A percentile compares a stretch with the other conserved stretches of the same genome.
These are phyloP conservation scores for Pichia kluyveri DNA, from an alignment of 805 yeast species.

Conservation along the genomic window DNA sequence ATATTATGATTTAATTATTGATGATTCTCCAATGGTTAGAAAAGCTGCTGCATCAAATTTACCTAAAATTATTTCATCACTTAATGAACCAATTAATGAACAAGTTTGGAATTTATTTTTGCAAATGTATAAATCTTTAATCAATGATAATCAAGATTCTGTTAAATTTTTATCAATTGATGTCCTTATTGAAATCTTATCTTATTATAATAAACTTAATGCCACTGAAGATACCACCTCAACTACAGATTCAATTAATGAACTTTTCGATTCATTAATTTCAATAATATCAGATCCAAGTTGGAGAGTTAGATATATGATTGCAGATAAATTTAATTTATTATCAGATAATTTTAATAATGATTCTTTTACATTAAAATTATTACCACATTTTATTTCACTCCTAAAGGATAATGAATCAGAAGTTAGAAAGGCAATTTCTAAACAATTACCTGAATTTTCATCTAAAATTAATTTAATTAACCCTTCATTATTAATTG, in stretches of 20 bases:
- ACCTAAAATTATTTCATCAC: constrained; percentile 61
- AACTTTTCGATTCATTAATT: constrained; percentile 55
- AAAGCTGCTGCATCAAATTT: constrained; percentile 85
- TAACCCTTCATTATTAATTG: constrained; percentile 43
- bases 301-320: constrained; percentile 98
- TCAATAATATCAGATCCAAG: constrained; percentile 78
- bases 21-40: constrained; percentile 97
- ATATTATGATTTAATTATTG: constrained; percentile 65
- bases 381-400: constrained; percentile 62
- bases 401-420: constrained; percentile 90
- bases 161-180: constrained; percentile 88
- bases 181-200: constrained; percentile 73
- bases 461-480: constrained; percentile 38
- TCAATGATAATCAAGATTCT: constrained; percentile 86
- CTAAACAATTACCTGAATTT: constrained; percentile 81
- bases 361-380: constrained; percentile 46
- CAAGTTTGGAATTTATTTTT: constrained; percentile 61
- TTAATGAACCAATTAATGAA: constrained; percentile 15
- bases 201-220: constrained; percentile 20
- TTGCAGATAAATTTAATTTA: constrained; percentile 83
- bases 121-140: constrained; percentile 72
- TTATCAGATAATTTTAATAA: constrained; percentile 59
- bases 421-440: constrained; percentile 91
- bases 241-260: constrained; percentile 48
- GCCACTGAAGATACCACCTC: constrained; percentile 32